Evolutionary conservation across 108 stramenopile species (phyloP).

Genomic region (Cylindrotheca closterium): DNA sequence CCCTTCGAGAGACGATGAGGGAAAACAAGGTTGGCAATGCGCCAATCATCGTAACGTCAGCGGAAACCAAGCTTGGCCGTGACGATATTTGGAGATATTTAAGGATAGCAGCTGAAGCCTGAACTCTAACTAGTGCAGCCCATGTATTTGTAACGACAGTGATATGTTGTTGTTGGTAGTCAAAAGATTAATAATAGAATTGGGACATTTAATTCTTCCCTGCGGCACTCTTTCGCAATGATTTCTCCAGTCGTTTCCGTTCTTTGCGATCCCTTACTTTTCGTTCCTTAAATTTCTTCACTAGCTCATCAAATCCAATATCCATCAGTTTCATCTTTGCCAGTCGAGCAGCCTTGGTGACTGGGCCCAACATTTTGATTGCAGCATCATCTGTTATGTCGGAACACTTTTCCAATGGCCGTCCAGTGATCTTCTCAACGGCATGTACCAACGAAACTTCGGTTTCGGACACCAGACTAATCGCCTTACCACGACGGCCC

Average conservation of each 20-base stretch:
- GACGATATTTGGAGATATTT: conserved; percentile 89
- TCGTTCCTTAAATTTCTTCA: conserved; percentile 82
- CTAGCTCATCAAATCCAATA: conserved; percentile 89
- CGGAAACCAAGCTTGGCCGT: conserved; percentile 82
- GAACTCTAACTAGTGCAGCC: neutral
- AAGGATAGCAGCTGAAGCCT: conserved; percentile 46
- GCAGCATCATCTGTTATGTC: conserved; percentile 86
- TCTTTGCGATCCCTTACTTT: conserved; percentile 78
- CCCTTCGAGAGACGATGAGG: conserved; percentile 65
- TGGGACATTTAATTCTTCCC: too few relatives aligned
- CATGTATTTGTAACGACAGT: too few relatives aligned
- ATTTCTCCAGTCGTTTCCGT: conserved; percentile 69
- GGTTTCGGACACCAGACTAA: conserved; percentile 91
- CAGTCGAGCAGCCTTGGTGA: conserved; percentile 85
- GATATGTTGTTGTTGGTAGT: too few relatives aligned
- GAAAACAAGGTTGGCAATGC: conserved; percentile 62
- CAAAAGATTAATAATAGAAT: too few relatives aligned
- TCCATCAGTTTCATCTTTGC: conserved; percentile 88
- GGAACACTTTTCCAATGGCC: conserved; percentile 70
- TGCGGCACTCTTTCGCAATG: conserved; percentile 27
- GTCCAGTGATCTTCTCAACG: conserved; percentile 69
- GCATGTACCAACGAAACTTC: conserved; percentile 86
- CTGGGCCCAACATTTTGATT: conserved; percentile 74
- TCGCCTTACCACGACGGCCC: conserved; percentile 91
- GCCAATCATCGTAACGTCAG: conserved; percentile 76